Evolutionary conservation across 2,329 filamentous ascomycete species (phyloP), one percentile per base, ranked within the genome.

Genomic region (Aspergillus tanneri): DNA sequence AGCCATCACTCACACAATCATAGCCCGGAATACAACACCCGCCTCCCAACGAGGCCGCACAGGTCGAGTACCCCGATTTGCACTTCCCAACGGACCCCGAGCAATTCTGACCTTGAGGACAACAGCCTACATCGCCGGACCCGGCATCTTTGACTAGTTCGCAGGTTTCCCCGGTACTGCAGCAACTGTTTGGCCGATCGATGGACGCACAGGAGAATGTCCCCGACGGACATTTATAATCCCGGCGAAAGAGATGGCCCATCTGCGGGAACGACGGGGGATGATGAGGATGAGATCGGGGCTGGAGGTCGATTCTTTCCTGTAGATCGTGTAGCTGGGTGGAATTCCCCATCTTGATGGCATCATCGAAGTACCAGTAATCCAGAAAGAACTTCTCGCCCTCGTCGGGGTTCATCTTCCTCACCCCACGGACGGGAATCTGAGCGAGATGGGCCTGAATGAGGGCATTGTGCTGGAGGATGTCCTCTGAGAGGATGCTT

Each of bases 11-110:
- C 30, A 77, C 72, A 64, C 83, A 85, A 6, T 69, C 69, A 59
- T 80, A 84, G 0, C 79, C 81, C 3, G 81, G 80, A 27, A 84
- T 72, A 68, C 82, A 85, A 56, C 82, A 85, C 1, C 81, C 83
- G 2, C 81, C 81, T 34, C 81, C 82, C 3, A 73, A 58, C 37
- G 70, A 74, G 36, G 73, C 71, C 2, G 80, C 74, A 63, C 82
- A 85, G 45, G 71, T 75, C 4, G 72, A 74, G 60, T 83, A 83
- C 6, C 79, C 81, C 18, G 67, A 67, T 22, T 56, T 56, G 53
- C 82, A 85, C 3, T 58, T 63, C 2, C 72, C 72, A n/a, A 85
- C 72, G 1, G 66, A 56, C 9, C 76, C 74, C 2, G 73, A 72
- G 57, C 83, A 85, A 8, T 57, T 72, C 49, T 75, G 63, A 1